Evolutionary conservation across 495 filamentous ascomycete genomes (phyloP), one percentile per base, ranked within the genome.

Genomic region (Trichoderma reesei): DNA sequence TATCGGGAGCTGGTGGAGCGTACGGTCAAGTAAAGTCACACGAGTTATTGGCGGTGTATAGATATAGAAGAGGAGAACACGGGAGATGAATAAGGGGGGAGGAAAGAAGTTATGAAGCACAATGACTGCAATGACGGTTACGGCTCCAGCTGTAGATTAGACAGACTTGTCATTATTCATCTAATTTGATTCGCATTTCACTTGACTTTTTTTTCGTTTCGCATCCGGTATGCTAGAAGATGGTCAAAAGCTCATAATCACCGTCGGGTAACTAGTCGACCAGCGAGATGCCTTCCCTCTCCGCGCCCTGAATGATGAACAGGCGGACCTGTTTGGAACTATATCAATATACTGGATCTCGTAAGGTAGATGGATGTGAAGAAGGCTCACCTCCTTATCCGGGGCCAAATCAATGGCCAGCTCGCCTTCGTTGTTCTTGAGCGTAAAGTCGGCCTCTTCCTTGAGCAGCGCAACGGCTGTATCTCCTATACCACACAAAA

Each of bases 1-100:
- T 96, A 96, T 76, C 83, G 91, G 69, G 93, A 97, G 70, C 74
- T 98, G 74, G 88, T 95, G 46, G 90, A 94, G 75, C 85, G 85
- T 72, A 95, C 89, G 41, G 87, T 91, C 34, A 63, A 44, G 16
- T 63, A 37, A 63, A 41, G 9, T 5, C 7, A n/a, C 20, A 5
- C 8, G 16, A 7, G 44, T 8, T n/a, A 48, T 3, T 14, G 44
- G 44, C 1, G 31, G n/a, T n/a, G 33, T 8, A 33, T 8, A 7
- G 1, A 14, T 36, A 9, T 13, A 11, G 34, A 9, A 60, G 2
- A 51, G 59, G 37, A 26, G 59, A 34, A 59, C n/a, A 59, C 5
- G 11, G 20, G 34, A 56, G 16, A 56, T 5, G 5, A 13, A 31
- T 6, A 7, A 13, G 10, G 26, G 31, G 31, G 10, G 34, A n/a